Base-by-base conservation (phyloP, 352 stramenopile genomes). In the Phytopythium oedochilum region DNA sequence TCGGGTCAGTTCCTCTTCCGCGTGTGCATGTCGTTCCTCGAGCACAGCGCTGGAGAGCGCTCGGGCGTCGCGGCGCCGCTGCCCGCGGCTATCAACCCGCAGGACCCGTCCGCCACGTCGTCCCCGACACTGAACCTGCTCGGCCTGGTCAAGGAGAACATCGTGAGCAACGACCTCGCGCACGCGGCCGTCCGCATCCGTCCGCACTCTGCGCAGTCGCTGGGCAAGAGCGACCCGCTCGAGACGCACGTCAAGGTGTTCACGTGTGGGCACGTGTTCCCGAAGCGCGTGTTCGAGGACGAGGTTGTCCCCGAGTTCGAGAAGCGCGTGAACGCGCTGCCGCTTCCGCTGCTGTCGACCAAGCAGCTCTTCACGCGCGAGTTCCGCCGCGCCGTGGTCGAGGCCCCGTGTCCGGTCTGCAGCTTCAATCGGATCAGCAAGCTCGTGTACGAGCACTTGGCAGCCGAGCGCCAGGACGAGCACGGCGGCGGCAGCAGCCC, bases 201-300 rank as follows among this genome's bases (percentile, higher is more conserved):
- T 25, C 80, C 81, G 0, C 83, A 95, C 47, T 82, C 81, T 0
- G 75, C 83, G 8, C 70, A 81, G 43, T 64, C 71, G 14, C 63
- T 95, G 22, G 85, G 85, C 42, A 90, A 91, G 53, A 90, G 78
- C 34, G 85, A 95, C 25, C 85, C 85, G 25, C 66, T 95, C 9
- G 85, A 95, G 57, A 95, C 85, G 15, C 85, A 95, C 55, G 83
- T 86, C 18, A 91, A 92, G 64, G 85, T 73, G 2, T 95, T 95
- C 53, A 88, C 83, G 14, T 95, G 85, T 35, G 77, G 79, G 14
- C 85, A 95, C 51, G 59, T 91, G 20, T 95, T 91, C 53, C 81
- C 85, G 11, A 92, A 92, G 68, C 81, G 85, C 29, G 70, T 95
- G 44, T 93, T 90, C 44, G 83, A 95, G 47, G 85, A 95, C 53